These are phyloP conservation scores for Colletotrichum godetiae DNA, from an alignment of 2,329 filamentous ascomycete genomes.

Conservation along the genomic window DNA sequence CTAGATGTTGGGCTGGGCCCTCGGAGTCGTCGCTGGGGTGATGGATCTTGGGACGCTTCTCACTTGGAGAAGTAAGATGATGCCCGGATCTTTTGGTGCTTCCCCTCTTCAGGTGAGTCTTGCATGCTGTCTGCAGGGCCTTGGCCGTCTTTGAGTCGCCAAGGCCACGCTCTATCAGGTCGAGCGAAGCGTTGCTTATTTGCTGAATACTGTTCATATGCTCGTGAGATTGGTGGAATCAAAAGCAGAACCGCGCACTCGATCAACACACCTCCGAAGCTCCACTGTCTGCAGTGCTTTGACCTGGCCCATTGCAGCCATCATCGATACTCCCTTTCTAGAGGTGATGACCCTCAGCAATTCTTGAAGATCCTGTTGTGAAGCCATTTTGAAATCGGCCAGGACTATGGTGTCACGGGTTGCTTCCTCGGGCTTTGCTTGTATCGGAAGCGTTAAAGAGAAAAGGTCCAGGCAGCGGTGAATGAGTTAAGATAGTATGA, in stretches of 20 bases:
- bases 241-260: neutral
- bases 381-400: conserved; percentile 55
- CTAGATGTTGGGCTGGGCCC: conserved; percentile 38
- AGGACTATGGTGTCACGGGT: neutral
- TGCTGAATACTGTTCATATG: conserved; percentile 59
- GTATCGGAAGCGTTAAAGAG: neutral
- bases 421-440: neutral
- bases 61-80: conserved; percentile 37
- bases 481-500: no score
- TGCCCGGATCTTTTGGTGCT: conserved; percentile 2
- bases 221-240: neutral
- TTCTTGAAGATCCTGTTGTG: conserved; percentile 70
- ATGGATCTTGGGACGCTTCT: conserved; percentile 12
- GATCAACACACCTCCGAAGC: conserved; percentile 62
- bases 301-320: conserved; percentile 68
- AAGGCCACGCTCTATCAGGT: conserved; percentile 58
- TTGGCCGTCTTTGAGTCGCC: conserved; percentile 61
- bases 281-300: conserved; percentile 66
- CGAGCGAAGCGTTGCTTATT: conserved; percentile 61
- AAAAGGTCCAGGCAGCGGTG: neutral
- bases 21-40: conserved; percentile 31
- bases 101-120: conserved; percentile 57
- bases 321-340: conserved; percentile 65
- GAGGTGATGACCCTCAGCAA: conserved; percentile 69
- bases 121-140: conserved; percentile 65